A percentile compares a stretch with the other conserved stretches of the same genome.
These are phyloP conservation scores for Wickerhamiella allomyrinae DNA, from an alignment of 805 yeast species.

Conservation along the genomic window DNA sequence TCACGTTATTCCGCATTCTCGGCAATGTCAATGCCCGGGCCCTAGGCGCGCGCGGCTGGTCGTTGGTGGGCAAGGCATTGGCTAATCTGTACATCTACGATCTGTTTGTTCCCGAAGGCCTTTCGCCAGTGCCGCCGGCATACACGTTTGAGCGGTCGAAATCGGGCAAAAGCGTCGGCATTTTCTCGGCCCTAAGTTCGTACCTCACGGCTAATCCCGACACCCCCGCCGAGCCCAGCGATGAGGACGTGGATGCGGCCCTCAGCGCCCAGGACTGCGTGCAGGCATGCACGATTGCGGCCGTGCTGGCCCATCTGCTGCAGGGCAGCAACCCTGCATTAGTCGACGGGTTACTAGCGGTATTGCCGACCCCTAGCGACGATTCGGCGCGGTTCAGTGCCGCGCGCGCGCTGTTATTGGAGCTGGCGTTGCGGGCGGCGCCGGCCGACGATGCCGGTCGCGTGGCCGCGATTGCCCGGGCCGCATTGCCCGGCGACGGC, in stretches of 20 bases:
- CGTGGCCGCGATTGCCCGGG: background rate
- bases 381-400: background rate
- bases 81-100: constrained; percentile 59
- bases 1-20: constrained; percentile 67
- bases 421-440: background rate
- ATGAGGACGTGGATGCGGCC: constrained; percentile 81
- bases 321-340: constrained; percentile 20
- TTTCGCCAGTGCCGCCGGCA: constrained; percentile 42
- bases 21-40: constrained; percentile 26
- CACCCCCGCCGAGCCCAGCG: constrained; percentile 82
- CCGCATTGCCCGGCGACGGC: background rate
- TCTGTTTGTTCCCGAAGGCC: constrained; percentile 42
- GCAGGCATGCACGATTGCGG: constrained; percentile 47
- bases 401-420: background rate
- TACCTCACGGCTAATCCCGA: constrained; percentile 78
- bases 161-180: constrained; percentile 56
- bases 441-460: background rate
- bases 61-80: constrained; percentile 41
- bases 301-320: constrained; percentile 34
- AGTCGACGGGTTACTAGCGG: constrained; percentile 26
- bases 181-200: constrained; percentile 84
- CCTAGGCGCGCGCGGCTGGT: constrained; percentile 43
- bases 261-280: constrained; percentile 73
- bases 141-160: constrained; percentile 45
- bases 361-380: constrained; percentile 11